phyloP scores from a whole-genome alignment of 2,329 filamentous ascomycete species.

The Cytospora chrysosperma region DNA sequence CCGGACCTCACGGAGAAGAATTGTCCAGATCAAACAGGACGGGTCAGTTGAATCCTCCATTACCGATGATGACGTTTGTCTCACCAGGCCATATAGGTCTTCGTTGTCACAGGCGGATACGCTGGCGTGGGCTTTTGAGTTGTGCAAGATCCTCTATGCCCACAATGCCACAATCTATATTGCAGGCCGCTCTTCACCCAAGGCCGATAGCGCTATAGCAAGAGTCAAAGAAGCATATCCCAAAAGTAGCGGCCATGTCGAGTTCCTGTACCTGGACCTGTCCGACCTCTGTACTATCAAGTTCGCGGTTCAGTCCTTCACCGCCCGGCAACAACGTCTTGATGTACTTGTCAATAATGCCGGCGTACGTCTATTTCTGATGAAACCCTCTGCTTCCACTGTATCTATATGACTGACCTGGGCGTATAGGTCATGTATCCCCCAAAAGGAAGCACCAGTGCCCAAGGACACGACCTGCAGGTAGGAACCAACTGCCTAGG shows the following conservation, averaged over 20 bases:
- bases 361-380: constrained; percentile 27
- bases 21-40: constrained; percentile 29
- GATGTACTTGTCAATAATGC: constrained; percentile 16
- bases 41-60: constrained; percentile 23
- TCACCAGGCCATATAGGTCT: too few relatives aligned
- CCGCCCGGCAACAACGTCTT: neutral
- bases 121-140: constrained; percentile 43
- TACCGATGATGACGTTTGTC: too few relatives aligned
- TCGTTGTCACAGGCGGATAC: constrained; percentile 41
- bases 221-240: neutral
- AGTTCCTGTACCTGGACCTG: constrained; percentile 10
- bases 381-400: too few relatives aligned
- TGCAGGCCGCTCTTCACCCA: constrained; percentile 36
- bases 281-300: constrained; percentile 14
- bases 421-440: constrained; percentile 19
- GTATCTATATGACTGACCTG: too few relatives aligned
- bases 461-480: constrained; percentile 7
- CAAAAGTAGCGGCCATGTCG: neutral
- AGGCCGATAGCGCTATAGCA: neutral
- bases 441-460: neutral
- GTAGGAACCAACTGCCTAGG: constrained; percentile 12
- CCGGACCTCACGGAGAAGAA: constrained; percentile 29
- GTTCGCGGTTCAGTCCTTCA: constrained; percentile 1
- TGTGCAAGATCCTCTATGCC: constrained; percentile 48
- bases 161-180: constrained; percentile 49